Base-by-base conservation (phyloP, 208 protist species). In the Acanthamoeba triangularis region DNA sequence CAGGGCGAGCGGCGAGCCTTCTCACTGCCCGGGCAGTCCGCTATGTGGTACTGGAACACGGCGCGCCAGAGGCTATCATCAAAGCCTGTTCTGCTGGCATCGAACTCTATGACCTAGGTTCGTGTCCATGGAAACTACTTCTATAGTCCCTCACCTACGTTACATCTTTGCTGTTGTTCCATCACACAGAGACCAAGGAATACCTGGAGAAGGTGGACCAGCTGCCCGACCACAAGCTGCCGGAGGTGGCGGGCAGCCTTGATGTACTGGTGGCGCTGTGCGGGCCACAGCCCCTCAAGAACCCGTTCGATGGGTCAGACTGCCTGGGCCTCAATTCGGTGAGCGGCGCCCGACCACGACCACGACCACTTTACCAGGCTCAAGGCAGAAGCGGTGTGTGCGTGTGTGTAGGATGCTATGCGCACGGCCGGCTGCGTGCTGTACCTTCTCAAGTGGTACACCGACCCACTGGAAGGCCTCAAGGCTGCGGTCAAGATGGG, bases 361-460 rank as follows among this genome's bases (percentile, higher is more conserved):
- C 37, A 41, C 37, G 2, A 41, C 37, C 37, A 41, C 3, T 41
- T 41, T 41, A 3, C 37, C 3, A 3, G 37, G 37, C 37, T 41
- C 1, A 41, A 41, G 37, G 37, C 3, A 41, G 37, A 41, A 41
- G 37, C 37, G 37, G 37, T 41, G 37, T 41, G 37, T 41, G 37
- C 3, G 37, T 3, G 37, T 41, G 41, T 2, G 41, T 47, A 52
- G 49, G 80, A 88, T 18, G 20, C 47, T 6, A 88, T 88, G 80
- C 80, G 80, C 2, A 88, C 80, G 23, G 80, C 80, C 18, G 80
- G 80, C 33, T 88, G 80, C 33, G 80, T 30, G 25, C 80, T 88
- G 13, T 88, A 88, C 4, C 33, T 88, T 3, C 47, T 88, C 25
- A 52, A 88, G 80, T 88, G 37, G 37, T 30, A 88, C 30, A 52